These are phyloP conservation scores for Phalaenopsis hybrid DNA, from an alignment of 116 monocot genomes.

Conservation along the genomic window DNA sequence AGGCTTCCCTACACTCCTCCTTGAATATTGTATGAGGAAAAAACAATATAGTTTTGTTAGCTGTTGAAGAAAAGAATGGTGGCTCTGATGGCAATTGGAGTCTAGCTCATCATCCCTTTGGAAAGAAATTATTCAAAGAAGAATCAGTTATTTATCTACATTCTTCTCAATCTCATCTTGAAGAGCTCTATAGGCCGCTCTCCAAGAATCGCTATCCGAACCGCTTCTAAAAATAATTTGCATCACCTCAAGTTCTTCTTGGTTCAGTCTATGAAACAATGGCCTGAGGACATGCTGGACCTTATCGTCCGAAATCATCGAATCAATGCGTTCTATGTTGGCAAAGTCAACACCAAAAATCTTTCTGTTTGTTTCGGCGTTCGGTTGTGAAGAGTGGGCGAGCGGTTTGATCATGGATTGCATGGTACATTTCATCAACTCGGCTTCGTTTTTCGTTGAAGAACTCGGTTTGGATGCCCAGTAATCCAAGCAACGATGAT, in stretches of 20 bases:
- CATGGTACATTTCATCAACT: not conserved
- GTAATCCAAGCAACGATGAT: slow-evolving; percentile 39
- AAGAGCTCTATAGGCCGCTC: slow-evolving; percentile 21
- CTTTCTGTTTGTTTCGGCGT: slow-evolving; percentile 9
- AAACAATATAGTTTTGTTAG: not conserved
- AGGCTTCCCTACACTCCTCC: not conserved
- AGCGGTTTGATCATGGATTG: not conserved
- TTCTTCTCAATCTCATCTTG: slow-evolving; percentile 29
- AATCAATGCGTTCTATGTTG: slow-evolving; percentile 6
- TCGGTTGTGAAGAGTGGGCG: not conserved
- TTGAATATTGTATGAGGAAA: not conserved
- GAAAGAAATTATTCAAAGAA: not conserved
- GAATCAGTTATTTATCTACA: slow-evolving; percentile 16
- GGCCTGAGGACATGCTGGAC: slow-evolving; percentile 21
- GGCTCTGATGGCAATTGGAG: not conserved
- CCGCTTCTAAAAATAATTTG: slow-evolving; percentile 29
- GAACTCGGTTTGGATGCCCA: slow-evolving; percentile 31
- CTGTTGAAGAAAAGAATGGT: slow-evolving; percentile 14
- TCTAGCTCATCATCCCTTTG: not conserved
- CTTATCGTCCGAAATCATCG: slow-evolving; percentile 10
- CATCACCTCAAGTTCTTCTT: slow-evolving; percentile 36
- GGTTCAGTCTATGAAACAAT: slow-evolving; percentile 33
- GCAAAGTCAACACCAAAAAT: slow-evolving; percentile 30
- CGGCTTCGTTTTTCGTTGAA: slow-evolving; percentile 4
- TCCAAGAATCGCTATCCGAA: slow-evolving; percentile 28